These are phyloP conservation scores for Colletotrichum caudatum DNA, from an alignment of 2,329 filamentous ascomycete species.

Conservation along the genomic window DNA sequence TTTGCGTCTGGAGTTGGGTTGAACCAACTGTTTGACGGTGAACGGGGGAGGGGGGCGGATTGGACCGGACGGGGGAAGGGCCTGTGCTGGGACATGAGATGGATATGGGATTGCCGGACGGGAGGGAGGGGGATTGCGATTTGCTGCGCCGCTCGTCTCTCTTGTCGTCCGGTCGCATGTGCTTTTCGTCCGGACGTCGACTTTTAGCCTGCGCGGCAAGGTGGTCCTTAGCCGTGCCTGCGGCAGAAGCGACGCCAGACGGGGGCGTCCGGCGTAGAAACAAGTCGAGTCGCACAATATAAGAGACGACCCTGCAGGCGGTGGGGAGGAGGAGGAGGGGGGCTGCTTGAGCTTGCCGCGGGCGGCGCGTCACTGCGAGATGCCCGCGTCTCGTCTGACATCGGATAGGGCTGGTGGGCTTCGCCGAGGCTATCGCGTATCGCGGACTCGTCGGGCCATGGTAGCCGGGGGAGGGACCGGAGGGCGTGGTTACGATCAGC, in stretches of 20 bases:
- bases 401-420: neutral
- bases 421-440: neutral
- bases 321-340: too few species aligned
- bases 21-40: neutral
- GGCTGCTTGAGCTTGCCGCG: neutral
- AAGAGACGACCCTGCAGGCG: neutral
- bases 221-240: neutral
- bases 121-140: neutral
- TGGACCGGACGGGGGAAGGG: neutral
- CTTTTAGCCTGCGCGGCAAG: neutral
- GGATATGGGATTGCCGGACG: neutral
- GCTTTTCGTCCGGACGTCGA: neutral
- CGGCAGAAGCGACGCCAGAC: neutral
- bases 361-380: neutral
- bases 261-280: neutral
- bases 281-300: neutral
- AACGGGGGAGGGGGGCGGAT: neutral
- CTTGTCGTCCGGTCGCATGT: neutral
- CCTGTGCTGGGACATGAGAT: conserved; percentile 7
- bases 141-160: neutral
- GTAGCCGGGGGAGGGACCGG: neutral
- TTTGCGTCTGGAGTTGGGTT: conserved; percentile 4
- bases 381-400: neutral
- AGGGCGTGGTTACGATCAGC: neutral
- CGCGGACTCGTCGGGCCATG: neutral